Base-by-base conservation (phyloP, 192 early-diverging fungal genomes). In the Mortierella claussenii region DNA sequence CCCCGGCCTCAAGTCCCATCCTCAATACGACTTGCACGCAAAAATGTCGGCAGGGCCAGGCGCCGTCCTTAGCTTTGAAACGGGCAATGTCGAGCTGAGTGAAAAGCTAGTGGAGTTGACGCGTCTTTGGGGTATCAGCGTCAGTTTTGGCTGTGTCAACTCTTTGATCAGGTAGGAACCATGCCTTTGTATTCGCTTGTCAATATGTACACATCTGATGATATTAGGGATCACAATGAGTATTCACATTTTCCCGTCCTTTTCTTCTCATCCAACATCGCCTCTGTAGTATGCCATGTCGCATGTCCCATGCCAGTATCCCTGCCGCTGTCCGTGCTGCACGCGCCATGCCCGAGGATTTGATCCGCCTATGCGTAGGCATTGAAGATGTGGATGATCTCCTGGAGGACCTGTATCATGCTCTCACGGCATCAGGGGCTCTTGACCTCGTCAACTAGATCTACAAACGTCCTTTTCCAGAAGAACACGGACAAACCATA, bases 61-160 rank as follows among this genome's bases (percentile, higher is more conserved):
- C 27, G 96, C 96, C 0, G 97, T 99, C 45, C 84, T 99, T 65
- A 94, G 92, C 73, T 99, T 99, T 73, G 90, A 93, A 64, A 99
- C 97, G 10, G 95, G 95, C 6, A 87, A 94, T 60, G 86, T 94
- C 9, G 90, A 85, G 11, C 73, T 89, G 53, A 91, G 88, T 23
- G 90, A 93, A 67, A 82, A 89, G 31, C 86, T 99, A 30, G 95
- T 97, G 0, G 95, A 97, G 76, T 81, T 86, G 20, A 87, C 91
- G 10, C 85, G 89, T 52, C 69, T 97, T 50, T 99, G 92, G 92
- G 89, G 90, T 30, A 99, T 98, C 54, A 94, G 91, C 66, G 97
- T 99, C 55, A 94, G 92, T 68, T 99, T 99, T 92, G 97, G 97
- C 10, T 97, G 96, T 81, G 92, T 99, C 52, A 98, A 99, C 79